Conservation (phyloP, 2,329 filamentous ascomycete species). For the Graphiopsis chlorocephala region DNA sequence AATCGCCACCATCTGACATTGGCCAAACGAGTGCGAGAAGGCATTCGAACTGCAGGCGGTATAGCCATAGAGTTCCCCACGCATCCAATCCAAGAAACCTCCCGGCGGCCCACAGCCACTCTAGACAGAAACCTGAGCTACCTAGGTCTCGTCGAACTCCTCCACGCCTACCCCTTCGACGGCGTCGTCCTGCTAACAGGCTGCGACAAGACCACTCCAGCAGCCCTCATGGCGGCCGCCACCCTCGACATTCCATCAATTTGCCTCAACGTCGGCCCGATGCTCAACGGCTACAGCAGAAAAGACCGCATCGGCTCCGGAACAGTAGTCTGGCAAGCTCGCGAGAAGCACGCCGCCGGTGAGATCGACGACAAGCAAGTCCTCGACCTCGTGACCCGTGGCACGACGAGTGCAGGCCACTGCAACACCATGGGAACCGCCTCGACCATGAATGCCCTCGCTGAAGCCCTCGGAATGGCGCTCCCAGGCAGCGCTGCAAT, state of each 20-base stretch:
- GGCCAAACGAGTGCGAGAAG: conserved; percentile 31
- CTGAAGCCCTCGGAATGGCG: conserved; percentile 33
- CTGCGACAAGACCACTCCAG: conserved; percentile 34
- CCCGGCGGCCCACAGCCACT: conserved; percentile 30
- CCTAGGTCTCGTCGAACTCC: conserved; percentile 30
- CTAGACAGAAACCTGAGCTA: conserved; percentile 32
- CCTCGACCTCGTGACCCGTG: conserved; percentile 28
- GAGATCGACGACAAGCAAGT: conserved; percentile 29
- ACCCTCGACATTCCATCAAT: conserved; percentile 33
- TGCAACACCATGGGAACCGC: conserved; percentile 35
- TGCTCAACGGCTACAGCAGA: conserved; percentile 31
- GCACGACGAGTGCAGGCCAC: conserved; percentile 30
- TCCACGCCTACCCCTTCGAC: conserved; percentile 33
- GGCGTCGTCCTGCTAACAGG: conserved; percentile 32
- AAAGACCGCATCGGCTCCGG: conserved; percentile 28
- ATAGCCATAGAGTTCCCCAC: conserved; percentile 34
- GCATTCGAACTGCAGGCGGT: conserved; percentile 29
- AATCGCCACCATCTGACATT: conserved; percentile 31
- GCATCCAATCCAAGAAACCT: conserved; percentile 33
- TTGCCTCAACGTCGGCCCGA: conserved; percentile 33
- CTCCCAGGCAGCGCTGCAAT: conserved; percentile 30
- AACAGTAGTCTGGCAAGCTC: conserved; percentile 32
- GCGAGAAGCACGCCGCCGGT: conserved; percentile 30
- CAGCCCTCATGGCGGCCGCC: conserved; percentile 32
- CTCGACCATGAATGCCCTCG: conserved; percentile 34